Conservation (phyloP, 116 monocot species). For the Posidonia oceanica region DNA sequence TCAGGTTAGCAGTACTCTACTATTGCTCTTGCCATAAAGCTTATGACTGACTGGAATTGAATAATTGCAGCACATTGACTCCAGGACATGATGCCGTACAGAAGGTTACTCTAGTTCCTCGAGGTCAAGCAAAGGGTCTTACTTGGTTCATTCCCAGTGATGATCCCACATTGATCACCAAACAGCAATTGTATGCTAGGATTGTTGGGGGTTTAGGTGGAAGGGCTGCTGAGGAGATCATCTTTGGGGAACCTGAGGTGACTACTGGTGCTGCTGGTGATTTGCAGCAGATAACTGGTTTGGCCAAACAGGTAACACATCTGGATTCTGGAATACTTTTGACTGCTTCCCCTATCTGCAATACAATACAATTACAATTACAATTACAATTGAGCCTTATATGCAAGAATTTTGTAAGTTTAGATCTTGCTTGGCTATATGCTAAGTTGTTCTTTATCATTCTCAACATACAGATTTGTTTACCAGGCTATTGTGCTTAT, state of each 20-base stretch:
- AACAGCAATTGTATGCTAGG: constrained; percentile 76
- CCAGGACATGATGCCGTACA: constrained; percentile 86
- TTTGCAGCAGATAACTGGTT: constrained; percentile 70
- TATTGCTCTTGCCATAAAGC: neutral
- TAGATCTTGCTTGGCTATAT: too few species aligned
- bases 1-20: neutral
- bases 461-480: neutral
- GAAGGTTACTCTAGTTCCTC: constrained; percentile 77
- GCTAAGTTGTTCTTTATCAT: neutral
- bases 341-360: neutral
- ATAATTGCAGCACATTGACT: constrained; percentile 51
- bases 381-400: too few species aligned
- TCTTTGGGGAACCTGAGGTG: constrained; percentile 86
- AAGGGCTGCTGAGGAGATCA: constrained; percentile 75
- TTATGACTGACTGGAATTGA: neutral
- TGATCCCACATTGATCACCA: constrained; percentile 79
- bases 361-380: too few species aligned
- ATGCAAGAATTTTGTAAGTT: too few species aligned
- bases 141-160: constrained; percentile 88
- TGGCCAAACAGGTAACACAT: constrained; percentile 61
- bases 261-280: constrained; percentile 90
- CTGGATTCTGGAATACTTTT: neutral
- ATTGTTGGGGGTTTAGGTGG: constrained; percentile 88
- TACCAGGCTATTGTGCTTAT: too few species aligned
- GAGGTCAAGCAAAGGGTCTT: constrained; percentile 76